Evolutionary conservation across 768 basidiomycete genomes (phyloP).

Genomic region (Trametes elegans): DNA sequence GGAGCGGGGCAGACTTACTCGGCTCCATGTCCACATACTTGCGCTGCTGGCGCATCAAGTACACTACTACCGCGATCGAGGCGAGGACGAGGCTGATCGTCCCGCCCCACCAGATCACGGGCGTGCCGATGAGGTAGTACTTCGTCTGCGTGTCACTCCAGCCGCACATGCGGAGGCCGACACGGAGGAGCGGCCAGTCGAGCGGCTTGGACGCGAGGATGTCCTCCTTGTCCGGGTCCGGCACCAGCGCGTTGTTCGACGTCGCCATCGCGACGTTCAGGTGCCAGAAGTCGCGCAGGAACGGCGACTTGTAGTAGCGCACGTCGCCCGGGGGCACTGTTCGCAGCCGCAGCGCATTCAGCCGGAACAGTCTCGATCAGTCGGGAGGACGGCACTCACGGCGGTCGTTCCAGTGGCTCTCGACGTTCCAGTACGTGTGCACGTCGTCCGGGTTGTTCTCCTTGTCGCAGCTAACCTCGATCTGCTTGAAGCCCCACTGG

Average conservation of each 20-base stretch:
- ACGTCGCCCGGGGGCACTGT: constrained; percentile 80
- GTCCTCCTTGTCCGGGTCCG: constrained; percentile 98
- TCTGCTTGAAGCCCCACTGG: constrained; percentile 99
- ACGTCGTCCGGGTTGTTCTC: constrained; percentile 76
- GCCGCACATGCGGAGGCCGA: constrained; percentile 96
- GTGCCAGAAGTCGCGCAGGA: constrained; percentile 97
- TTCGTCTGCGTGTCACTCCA: constrained; percentile 88
- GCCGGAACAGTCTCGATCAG: too few relatives aligned
- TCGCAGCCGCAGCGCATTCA: too few relatives aligned
- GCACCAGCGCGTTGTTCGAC: constrained; percentile 96
- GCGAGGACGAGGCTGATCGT: constrained; percentile 61
- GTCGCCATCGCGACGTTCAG: constrained; percentile 99
- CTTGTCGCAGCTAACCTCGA: constrained; percentile 93
- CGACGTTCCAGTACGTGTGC: constrained; percentile 98
- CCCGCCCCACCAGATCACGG: constrained; percentile 88
- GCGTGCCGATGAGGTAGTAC: constrained; percentile 93
- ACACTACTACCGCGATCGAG: constrained; percentile 53
- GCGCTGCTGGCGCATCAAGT: constrained; percentile 80
- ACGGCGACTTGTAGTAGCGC: constrained; percentile 86
- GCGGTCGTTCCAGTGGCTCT: constrained; percentile 95
- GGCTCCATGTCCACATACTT: constrained; percentile 91
- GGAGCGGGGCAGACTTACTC: constrained; percentile 45
- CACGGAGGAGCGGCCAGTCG: constrained; percentile 91
- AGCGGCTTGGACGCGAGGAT: constrained; percentile 90
- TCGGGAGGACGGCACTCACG: too few relatives aligned